These are phyloP conservation scores for Citrus hindsii DNA, from an alignment of 345 rosid genomes.

Conservation along the genomic window DNA sequence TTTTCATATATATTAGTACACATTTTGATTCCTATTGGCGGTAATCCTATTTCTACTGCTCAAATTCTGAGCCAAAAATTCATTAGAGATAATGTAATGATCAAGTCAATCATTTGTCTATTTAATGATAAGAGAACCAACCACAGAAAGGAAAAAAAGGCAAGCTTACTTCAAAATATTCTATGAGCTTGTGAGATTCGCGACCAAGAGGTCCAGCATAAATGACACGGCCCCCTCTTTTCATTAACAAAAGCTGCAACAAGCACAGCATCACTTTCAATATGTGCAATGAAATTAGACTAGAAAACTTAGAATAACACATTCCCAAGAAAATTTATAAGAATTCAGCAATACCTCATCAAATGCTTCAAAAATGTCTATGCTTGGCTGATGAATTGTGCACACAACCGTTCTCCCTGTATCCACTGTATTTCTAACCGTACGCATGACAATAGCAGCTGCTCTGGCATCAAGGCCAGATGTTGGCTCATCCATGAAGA, in stretches of 20 bases:
- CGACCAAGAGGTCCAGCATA: conserved; percentile 78
- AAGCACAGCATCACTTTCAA: conserved; percentile 6
- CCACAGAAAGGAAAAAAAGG: not conserved
- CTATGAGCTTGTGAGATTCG: conserved; percentile 74
- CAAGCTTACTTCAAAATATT: conserved; percentile 72
- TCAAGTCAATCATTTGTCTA: not conserved
- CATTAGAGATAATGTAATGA: not conserved
- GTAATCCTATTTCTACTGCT: no score
- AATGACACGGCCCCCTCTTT: conserved; percentile 92
- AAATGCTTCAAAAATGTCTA: conserved; percentile 86
- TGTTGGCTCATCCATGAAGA: conserved; percentile 96
- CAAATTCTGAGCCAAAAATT: not conserved
- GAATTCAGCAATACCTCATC: conserved; percentile 62
- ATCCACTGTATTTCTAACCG: conserved; percentile 89
- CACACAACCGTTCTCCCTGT: conserved; percentile 97
- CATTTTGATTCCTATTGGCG: not conserved
- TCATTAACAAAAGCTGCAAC: conserved; percentile 74
- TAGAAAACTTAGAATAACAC: not conserved
- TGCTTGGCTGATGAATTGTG: conserved; percentile 96
- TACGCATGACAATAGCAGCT: conserved; percentile 94
- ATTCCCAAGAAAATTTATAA: not conserved
- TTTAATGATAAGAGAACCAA: not conserved
- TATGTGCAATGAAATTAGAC: not conserved
- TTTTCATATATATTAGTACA: not conserved
- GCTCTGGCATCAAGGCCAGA: conserved; percentile 97